Conservation (phyloP, 495 filamentous ascomycete genomes). For the Trichoderma virens region DNA sequence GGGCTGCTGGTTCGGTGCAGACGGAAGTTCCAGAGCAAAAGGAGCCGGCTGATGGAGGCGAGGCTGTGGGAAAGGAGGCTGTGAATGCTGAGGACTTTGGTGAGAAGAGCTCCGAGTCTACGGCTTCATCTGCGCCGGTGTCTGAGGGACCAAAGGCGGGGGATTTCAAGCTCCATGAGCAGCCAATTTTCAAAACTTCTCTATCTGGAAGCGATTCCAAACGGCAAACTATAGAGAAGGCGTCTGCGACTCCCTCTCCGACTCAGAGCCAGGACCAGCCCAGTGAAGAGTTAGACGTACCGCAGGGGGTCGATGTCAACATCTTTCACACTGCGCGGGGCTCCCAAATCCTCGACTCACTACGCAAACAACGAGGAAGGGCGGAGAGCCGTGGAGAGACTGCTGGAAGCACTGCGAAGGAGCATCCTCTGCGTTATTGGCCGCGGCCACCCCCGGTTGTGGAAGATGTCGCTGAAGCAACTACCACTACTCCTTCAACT, state of each 20-base stretch:
- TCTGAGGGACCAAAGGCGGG: neutral
- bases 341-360: constrained; percentile 25
- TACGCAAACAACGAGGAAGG: neutral
- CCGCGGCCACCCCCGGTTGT: neutral
- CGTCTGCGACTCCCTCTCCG: neutral
- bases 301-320: constrained; percentile 23
- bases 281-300: constrained; percentile 6
- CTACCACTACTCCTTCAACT: neutral
- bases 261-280: neutral
- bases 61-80: neutral
- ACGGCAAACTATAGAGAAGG: neutral
- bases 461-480: neutral
- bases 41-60: neutral
- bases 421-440: constrained; percentile 11
- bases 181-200: neutral
- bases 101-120: neutral
- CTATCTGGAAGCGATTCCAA: neutral
- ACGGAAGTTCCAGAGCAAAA: neutral
- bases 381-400: neutral
- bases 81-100: neutral
- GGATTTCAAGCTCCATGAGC: neutral
- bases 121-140: neutral
- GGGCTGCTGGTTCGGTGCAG: neutral
- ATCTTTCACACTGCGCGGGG: constrained; percentile 31
- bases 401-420: neutral